phyloP scores from a whole-genome alignment of 148 eudicot species.

The Camellia sinensis region DNA sequence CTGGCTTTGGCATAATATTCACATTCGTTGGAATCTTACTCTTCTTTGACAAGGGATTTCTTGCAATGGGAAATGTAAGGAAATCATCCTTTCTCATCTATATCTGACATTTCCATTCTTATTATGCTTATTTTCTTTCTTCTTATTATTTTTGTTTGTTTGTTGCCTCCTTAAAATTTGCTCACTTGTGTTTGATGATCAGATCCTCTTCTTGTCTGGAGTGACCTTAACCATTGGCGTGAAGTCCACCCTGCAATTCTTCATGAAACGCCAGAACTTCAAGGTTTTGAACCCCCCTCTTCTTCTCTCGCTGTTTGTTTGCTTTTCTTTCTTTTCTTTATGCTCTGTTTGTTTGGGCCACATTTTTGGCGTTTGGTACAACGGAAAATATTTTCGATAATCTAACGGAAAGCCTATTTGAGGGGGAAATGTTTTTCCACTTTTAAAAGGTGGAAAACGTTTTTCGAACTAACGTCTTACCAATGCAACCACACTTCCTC shows the following conservation, averaged over 20 bases:
- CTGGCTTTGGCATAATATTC: conserved; percentile 78
- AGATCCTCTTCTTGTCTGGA: conserved; percentile 85
- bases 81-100: conserved; percentile 1
- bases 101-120: background rate
- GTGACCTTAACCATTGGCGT: conserved; percentile 74
- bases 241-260: conserved; percentile 69
- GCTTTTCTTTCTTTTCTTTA: background rate
- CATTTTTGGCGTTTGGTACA: too few species aligned
- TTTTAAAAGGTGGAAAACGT: too few species aligned
- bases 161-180: conserved; percentile 3
- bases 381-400: too few species aligned
- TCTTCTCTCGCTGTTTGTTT: background rate
- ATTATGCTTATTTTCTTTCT: background rate
- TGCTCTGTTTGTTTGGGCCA: background rate
- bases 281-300: conserved; percentile 42
- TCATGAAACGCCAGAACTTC: conserved; percentile 66
- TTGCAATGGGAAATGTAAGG: conserved; percentile 90
- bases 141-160: background rate
- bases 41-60: conserved; percentile 81
- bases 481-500: too few species aligned
- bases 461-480: too few species aligned
- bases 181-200: conserved; percentile 16
- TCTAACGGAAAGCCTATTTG: too few species aligned
- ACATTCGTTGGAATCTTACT: conserved; percentile 67
- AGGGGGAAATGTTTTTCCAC: too few species aligned